Evolutionary conservation across 345 rosid species (phyloP).

Genomic region (Lumnitzera racemosa): DNA sequence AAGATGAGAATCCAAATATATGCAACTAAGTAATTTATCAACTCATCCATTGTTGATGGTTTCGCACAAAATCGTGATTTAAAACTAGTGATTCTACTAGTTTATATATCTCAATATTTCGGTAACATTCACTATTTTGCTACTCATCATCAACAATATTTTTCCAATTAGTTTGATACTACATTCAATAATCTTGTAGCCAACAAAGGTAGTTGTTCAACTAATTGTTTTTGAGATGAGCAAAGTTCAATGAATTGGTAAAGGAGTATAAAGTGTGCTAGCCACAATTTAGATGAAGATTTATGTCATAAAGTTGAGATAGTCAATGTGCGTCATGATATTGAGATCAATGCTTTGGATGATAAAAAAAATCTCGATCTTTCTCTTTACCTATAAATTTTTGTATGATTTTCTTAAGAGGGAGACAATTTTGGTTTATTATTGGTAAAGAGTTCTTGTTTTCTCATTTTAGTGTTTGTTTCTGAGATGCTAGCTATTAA

Average conservation of each 20-base stretch:
- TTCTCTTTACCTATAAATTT: slow-evolving; percentile 67
- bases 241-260: slow-evolving; percentile 29
- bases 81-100: slow-evolving; percentile 37
- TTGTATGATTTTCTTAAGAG: too few relatives aligned
- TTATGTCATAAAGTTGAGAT: slow-evolving; percentile 6
- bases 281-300: slow-evolving; percentile 8
- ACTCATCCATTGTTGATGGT: slow-evolving; percentile 18
- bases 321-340: slow-evolving; percentile 7
- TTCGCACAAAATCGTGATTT: slow-evolving; percentile 25
- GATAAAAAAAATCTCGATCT: slow-evolving; percentile 59
- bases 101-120: slow-evolving; percentile 41
- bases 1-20: slow-evolving; percentile 40
- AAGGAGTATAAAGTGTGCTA: slow-evolving; percentile 25
- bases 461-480: too few relatives aligned
- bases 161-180: slow-evolving; percentile 26
- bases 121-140: slow-evolving; percentile 32
- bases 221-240: slow-evolving; percentile 8
- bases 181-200: slow-evolving; percentile 22
- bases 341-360: slow-evolving; percentile 7
- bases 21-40: neutral
- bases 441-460: too few relatives aligned
- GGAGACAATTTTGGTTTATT: too few relatives aligned
- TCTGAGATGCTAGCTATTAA: too few relatives aligned
- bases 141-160: slow-evolving; percentile 5
- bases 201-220: slow-evolving; percentile 11